Conservation (phyloP, 2,329 filamentous ascomycete genomes). For the Rugonectria rugulosa region DNA sequence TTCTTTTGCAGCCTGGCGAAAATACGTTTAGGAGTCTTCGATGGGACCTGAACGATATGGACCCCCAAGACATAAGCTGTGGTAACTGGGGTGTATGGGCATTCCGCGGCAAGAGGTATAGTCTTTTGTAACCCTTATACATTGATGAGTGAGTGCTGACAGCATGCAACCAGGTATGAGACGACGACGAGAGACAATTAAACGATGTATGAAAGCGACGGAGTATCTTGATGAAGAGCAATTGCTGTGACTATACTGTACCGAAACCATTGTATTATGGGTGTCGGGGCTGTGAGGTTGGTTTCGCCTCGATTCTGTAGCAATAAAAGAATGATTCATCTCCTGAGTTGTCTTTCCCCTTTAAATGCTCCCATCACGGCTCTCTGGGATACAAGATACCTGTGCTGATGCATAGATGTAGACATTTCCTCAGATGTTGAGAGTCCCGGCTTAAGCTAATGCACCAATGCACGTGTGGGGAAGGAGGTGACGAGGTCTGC, state of each 20-base stretch:
- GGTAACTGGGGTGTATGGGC: conserved; percentile 98
- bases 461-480: conserved; percentile 27
- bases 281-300: background rate
- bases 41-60: conserved; percentile 96
- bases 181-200: conserved; percentile 62
- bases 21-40: conserved; percentile 92
- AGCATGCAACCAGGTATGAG: conserved; percentile 63
- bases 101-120: conserved; percentile 93
- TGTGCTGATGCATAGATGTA: conserved; percentile 15
- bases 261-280: conserved; percentile 26
- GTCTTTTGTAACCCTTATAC: conserved; percentile 43
- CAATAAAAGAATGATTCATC: conserved; percentile 17
- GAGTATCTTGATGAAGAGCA: background rate
- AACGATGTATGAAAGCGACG: conserved; percentile 1
- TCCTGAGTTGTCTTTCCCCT: background rate
- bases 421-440: background rate
- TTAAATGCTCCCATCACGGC: background rate
- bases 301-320: conserved; percentile 7
- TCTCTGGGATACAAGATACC: background rate
- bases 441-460: background rate
- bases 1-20: conserved; percentile 90
- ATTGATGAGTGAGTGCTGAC: conserved; percentile 4
- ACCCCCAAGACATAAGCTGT: conserved; percentile 91
- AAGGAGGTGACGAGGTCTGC: too few relatives aligned
- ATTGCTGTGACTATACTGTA: conserved; percentile 27